Base-by-base conservation (phyloP, 1,284 basidiomycete genomes). In the Cryptococcus sp. region DNA sequence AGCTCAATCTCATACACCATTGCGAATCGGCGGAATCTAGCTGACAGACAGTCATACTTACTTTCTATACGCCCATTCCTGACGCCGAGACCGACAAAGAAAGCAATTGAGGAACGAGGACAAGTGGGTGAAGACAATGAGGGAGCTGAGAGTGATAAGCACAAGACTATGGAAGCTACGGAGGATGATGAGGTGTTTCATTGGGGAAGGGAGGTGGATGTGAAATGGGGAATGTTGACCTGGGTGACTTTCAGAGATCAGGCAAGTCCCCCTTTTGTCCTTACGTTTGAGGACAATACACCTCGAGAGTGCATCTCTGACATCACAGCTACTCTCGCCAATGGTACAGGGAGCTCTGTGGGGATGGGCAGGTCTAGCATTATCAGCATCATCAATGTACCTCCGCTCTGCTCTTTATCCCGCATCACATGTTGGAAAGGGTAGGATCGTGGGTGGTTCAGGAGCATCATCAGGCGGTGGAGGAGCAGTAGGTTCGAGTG, bases 161-260 rank as follows among this genome's bases (percentile, higher is more conserved):
- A 43, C 19, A 57, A 10, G 49, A 66, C 18, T 63, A 66, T 0
- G 52, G 47, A 10, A 53, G 54, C 21, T 19, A 53, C 66, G 22
- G 63, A 71, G 14, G 52, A 66, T 18, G 70, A 72, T 54, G 60
- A 52, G 48, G 69, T 72, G 14, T 72, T 69, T 39, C 60, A 67
- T 24, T 69, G 64, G 63, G 73, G 71, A 2, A 45, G 62, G 44
- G 56, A 67, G 43, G 62, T 73, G 2, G 59, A 62, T 25, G 71
- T 75, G 16, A 59, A 69, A 36, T 75, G 71, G 70, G 41, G 51
- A 1, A 58, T 59, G 45, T 66, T 67, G 1, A 45, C 55, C 14
- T 74, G 71, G 69, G 64, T 74, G 2, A 76, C 74, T 0, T 32
- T 74, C 9, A 49, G 68, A 44, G 74, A 76, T 66, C 74, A 76